A percentile compares a stretch with the other conserved stretches of the same genome.
Conservation (phyloP, 176 grass and related monocot species). For the Ananas comosus region DNA sequence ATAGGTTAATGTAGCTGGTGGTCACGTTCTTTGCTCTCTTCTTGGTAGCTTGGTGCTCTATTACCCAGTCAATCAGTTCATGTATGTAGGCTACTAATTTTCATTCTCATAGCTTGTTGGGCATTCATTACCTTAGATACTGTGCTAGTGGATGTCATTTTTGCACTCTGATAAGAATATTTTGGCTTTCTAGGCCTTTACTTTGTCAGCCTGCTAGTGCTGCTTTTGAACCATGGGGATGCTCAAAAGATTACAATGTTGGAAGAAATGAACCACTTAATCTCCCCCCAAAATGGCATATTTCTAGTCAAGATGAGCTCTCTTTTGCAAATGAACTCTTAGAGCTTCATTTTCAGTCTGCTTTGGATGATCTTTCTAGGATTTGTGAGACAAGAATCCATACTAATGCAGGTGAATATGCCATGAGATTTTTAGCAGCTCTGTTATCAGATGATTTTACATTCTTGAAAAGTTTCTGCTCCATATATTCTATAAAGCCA, state of each 20-base stretch:
- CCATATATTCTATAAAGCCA: too few species aligned
- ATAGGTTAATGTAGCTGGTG: constrained; percentile 88
- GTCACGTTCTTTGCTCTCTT: constrained; percentile 79
- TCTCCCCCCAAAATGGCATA: constrained; percentile 68
- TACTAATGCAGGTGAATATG: constrained; percentile 54
- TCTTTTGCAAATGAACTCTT: constrained; percentile 88
- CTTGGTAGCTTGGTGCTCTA: constrained; percentile 73
- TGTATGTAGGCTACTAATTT: constrained; percentile 33
- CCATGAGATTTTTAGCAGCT: background rate
- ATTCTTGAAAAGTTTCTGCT: too few species aligned
- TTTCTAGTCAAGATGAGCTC: constrained; percentile 66
- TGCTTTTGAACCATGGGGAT: constrained; percentile 79
- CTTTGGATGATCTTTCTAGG: constrained; percentile 73
- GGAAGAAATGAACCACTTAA: constrained; percentile 42
- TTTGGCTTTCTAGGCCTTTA: constrained; percentile 43
- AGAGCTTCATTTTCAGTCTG: constrained; percentile 66
- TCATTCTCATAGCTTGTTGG: constrained; percentile 20
- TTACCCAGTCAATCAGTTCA: constrained; percentile 79
- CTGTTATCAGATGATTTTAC: too few species aligned
- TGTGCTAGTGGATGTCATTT: constrained; percentile 14
- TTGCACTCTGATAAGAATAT: background rate
- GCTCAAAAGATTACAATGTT: constrained; percentile 60
- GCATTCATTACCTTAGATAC: constrained; percentile 13
- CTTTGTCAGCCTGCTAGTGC: constrained; percentile 40
- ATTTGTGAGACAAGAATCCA: constrained; percentile 54